Conservation (phyloP, 2,329 filamentous ascomycete genomes). For the Acrodontium crateriforme region DNA sequence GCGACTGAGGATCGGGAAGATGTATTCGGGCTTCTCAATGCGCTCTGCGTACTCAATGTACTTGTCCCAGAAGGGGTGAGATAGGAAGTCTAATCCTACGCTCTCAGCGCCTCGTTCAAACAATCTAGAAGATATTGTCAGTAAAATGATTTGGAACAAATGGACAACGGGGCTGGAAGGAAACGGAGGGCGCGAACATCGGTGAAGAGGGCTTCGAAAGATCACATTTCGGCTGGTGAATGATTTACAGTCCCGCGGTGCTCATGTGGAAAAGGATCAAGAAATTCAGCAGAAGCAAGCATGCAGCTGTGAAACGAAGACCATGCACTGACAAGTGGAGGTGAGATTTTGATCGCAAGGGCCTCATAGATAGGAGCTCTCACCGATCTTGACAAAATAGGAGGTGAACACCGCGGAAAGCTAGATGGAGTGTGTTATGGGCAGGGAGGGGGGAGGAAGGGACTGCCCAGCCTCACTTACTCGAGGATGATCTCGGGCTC, state of each 20-base stretch:
- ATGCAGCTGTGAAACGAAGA: too few species aligned
- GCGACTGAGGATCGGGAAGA: constrained; percentile 70
- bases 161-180: constrained; percentile 19
- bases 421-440: too few species aligned
- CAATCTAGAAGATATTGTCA: constrained; percentile 46
- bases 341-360: constrained; percentile 18
- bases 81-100: constrained; percentile 84
- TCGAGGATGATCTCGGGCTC: constrained; percentile 93
- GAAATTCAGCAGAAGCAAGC: too few species aligned
- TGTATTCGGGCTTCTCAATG: constrained; percentile 66
- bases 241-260: too few species aligned
- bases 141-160: constrained; percentile 13
- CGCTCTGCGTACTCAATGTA: constrained; percentile 96
- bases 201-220: constrained; percentile 1
- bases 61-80: constrained; percentile 97
- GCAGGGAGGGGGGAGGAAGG: constrained; percentile 39
- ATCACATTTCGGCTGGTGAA: too few species aligned
- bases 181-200: constrained; percentile 19
- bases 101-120: constrained; percentile 79
- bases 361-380: constrained; percentile 14
- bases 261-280: too few species aligned
- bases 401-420: too few species aligned
- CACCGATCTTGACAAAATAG: too few species aligned
- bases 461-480: constrained; percentile 69
- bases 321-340: constrained; percentile 16